Base-by-base conservation (phyloP, 495 filamentous ascomycete species). In the Glonium stellatum region DNA sequence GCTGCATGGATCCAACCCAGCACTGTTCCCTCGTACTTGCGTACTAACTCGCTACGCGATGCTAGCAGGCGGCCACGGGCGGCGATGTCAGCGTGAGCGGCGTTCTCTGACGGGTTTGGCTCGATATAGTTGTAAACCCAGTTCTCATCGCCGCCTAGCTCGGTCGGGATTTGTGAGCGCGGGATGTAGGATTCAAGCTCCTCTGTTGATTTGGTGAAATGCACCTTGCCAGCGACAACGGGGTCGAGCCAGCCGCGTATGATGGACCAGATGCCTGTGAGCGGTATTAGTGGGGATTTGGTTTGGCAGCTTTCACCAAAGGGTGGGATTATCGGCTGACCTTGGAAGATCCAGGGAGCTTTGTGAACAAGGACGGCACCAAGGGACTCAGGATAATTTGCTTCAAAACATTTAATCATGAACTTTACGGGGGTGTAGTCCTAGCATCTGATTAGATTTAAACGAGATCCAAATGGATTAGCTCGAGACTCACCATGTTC, bases 401-500 rank as follows among this genome's bases (percentile, higher is more conserved):
- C 95, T 76, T 97, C 95, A 71, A 98, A 98, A 74, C 90, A 96
- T 76, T 96, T 96, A 77, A 97, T 97, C 83, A 98, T 95, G 78
- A 97, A 97, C 68, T 92, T 97, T 23, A 98, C 90, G 0, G 93
- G 93, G 0, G 89, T 82, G 70, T 97, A 97, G 70, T 98, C 93
- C 88, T 91, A 36, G 48, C 15, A 9, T 12, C 55, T 44, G 34
- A 37, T 55, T 55, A 55, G 21, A 51, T 15, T 15, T 51, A 31
- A 4, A 13, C 18, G n/a, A 37, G 15, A 6, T 18, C 8, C 10
- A 31, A 39, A 37, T 55, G 18, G 8, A 12, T 8, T 23, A 37
- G 13, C 48, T 8, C 9, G 12, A 12, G 15, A 55, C 77, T 69
- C 76, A 91, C 88, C 93, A 98, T 96, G 72, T 98, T 98, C 1